Evolutionary conservation across 2,329 filamentous ascomycete genomes (phyloP).

Genomic region (Periconia sp.): DNA sequence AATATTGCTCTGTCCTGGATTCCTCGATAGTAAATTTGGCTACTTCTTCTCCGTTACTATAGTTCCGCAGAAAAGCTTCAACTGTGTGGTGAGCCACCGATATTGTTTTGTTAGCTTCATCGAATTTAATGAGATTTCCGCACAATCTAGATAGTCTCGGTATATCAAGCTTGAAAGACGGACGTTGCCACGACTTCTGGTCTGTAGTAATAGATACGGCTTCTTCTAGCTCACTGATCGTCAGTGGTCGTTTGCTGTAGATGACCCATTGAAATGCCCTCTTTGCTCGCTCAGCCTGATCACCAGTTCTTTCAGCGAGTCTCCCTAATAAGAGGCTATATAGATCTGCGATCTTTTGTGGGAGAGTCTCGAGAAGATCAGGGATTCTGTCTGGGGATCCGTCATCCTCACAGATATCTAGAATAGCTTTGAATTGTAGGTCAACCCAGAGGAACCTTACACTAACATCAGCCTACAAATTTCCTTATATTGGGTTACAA

Average conservation of each 20-base stretch:
- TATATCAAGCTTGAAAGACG: slow-evolving; percentile 14
- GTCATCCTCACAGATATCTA: slow-evolving; percentile 16
- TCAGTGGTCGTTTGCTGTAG: slow-evolving; percentile 19
- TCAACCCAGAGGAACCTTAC: slow-evolving; percentile 26
- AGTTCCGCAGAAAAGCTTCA: slow-evolving; percentile 16
- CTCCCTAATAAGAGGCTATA: slow-evolving; percentile 16
- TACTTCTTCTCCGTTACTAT: slow-evolving; percentile 3
- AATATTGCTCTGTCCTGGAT: slow-evolving; percentile 17
- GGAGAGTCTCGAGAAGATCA: slow-evolving; percentile 18
- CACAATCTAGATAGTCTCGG: slow-evolving; percentile 18
- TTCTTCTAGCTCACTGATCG: slow-evolving; percentile 24
- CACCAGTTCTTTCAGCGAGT: slow-evolving; percentile 9
- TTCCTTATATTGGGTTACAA: neutral
- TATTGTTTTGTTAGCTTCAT: slow-evolving; percentile 15
- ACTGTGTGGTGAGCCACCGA: slow-evolving; percentile 23
- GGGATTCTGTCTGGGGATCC: slow-evolving; percentile 21
- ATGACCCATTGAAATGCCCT: slow-evolving; percentile 23
- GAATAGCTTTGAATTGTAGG: slow-evolving; percentile 18
- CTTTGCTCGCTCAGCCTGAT: slow-evolving; percentile 18
- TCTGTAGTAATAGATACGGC: slow-evolving; percentile 15
- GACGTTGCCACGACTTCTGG: slow-evolving; percentile 22
- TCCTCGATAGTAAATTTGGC: slow-evolving; percentile 15
- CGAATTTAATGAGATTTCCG: slow-evolving; percentile 22
- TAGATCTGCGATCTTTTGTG: slow-evolving; percentile 19
- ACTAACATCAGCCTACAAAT: slow-evolving; percentile 12